These are phyloP conservation scores for Hyphodiscus sp. DNA, from an alignment of 2,329 filamentous ascomycete genomes.

Conservation along the genomic window DNA sequence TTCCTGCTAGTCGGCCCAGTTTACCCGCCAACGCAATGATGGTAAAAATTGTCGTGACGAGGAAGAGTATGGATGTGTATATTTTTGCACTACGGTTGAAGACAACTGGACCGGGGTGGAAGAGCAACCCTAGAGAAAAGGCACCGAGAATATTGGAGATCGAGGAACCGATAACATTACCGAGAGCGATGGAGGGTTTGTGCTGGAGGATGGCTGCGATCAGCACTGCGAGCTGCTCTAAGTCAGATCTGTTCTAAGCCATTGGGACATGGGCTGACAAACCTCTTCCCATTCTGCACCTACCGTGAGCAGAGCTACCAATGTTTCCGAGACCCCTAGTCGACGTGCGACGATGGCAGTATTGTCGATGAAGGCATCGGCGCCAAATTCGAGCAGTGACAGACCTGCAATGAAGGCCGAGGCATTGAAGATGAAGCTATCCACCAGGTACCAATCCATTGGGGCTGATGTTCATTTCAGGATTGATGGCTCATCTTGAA, in stretches of 20 bases:
- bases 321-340: conserved; percentile 38
- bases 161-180: conserved; percentile 48
- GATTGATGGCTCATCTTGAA: not conserved
- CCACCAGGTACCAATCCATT: conserved; percentile 1
- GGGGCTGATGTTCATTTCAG: not conserved
- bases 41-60: conserved; percentile 35
- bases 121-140: conserved; percentile 46
- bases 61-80: conserved; percentile 38
- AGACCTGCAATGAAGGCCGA: conserved; percentile 38
- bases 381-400: conserved; percentile 45
- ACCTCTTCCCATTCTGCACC: conserved; percentile 52
- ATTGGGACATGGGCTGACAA: not conserved
- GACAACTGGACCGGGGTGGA: conserved; percentile 28
- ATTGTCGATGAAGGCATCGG: conserved; percentile 46
- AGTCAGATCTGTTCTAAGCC: conserved; percentile 1
- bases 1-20: conserved; percentile 33
- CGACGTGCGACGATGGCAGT: conserved; percentile 41
- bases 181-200: conserved; percentile 42
- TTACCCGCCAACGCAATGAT: conserved; percentile 27
- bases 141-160: conserved; percentile 51
- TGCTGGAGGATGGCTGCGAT: conserved; percentile 40
- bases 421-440: conserved; percentile 32
- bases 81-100: conserved; percentile 44
- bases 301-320: conserved; percentile 46
- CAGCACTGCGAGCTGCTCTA: conserved; percentile 40